Evolutionary conservation across 1,284 basidiomycete species (phyloP), one percentile per base, ranked within the genome.

Genomic region (Pseudozyma sp.): DNA sequence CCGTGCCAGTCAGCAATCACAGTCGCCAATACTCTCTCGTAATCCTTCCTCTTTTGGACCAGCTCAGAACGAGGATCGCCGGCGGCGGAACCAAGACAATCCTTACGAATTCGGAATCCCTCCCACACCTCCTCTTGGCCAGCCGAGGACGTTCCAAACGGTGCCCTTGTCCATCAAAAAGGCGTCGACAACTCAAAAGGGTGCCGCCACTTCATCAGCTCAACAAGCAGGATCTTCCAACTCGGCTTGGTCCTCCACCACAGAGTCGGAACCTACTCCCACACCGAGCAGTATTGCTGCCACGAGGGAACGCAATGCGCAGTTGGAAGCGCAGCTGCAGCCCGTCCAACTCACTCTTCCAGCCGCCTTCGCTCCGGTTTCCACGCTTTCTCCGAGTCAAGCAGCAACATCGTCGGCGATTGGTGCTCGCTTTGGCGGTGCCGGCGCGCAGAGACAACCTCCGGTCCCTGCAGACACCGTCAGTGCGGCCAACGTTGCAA

Each of bases 281-380:
- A 78, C 74, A 3, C 74, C 70, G 3, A 77, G 74, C 51, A 78
- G 76, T 43, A 57, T 78, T 5, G 74, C 76, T 3, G 76, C 76
- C 0, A 60, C 40, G 34, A 55, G 60, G 9, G 63, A 62, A 31
- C 56, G 65, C 13, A 58, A 66, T 30, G 59, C 72, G 6, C 35
- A 52, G 29, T 50, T 66, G 5, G 61, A 72, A 39, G 29, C 48
- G 19, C 55, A 63, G 47, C 58, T 75, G 30, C 42, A 61, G 11
- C 70, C 76, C 1, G 55, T 78, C 11, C 50, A 39, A 24, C 76
- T 78, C 17, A 52, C 68, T 14, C 60, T 64, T 5, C 73, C 73
- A 0, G 57, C 68, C 4, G 51, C 49, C 1, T 62, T 69, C 24
- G 52, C 59, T 14, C 60, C 59, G 13, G 47, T 51, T 4, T 63